phyloP scores from a whole-genome alignment of 2,329 filamentous ascomycete species.

The Parascedosporium putredinis region DNA sequence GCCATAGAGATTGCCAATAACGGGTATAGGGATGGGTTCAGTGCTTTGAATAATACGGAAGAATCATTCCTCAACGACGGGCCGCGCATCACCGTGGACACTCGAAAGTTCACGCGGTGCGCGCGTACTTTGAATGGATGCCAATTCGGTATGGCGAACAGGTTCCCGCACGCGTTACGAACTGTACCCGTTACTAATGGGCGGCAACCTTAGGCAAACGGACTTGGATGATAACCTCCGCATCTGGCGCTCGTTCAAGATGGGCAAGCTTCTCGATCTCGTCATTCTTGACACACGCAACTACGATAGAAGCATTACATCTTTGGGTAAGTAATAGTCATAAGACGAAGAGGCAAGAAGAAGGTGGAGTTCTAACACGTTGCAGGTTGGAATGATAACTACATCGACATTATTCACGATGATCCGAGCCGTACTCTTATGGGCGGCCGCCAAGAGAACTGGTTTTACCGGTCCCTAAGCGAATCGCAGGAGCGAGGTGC shows the following conservation, averaged over 20 bases:
- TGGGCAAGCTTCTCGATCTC: constrained; percentile 56
- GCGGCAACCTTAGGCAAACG: constrained; percentile 32
- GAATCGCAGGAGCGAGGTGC: constrained; percentile 53
- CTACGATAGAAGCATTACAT: constrained; percentile 57
- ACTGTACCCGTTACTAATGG: background rate
- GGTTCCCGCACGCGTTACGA: background rate
- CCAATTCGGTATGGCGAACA: constrained; percentile 18
- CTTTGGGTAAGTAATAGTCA: constrained; percentile 18
- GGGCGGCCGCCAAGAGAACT: constrained; percentile 62
- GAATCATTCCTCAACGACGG: constrained; percentile 50
- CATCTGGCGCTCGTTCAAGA: constrained; percentile 56
- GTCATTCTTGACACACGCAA: constrained; percentile 60
- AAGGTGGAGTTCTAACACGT: too few relatives aligned
- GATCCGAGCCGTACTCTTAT: constrained; percentile 58
- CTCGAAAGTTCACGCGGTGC: constrained; percentile 65
- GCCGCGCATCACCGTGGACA: constrained; percentile 51
- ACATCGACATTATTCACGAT: constrained; percentile 50
- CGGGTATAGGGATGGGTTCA: constrained; percentile 51
- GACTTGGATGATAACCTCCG: constrained; percentile 60
- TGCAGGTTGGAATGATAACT: constrained; percentile 45
- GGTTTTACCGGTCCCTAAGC: constrained; percentile 55
- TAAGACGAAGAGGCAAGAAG: too few relatives aligned
- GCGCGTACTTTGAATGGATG: constrained; percentile 58
- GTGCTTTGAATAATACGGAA: constrained; percentile 54
- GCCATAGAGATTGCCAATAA: constrained; percentile 50